Evolutionary conservation across 2,329 filamentous ascomycete genomes (phyloP).

Genomic region (Aspergillus transmontanensis): DNA sequence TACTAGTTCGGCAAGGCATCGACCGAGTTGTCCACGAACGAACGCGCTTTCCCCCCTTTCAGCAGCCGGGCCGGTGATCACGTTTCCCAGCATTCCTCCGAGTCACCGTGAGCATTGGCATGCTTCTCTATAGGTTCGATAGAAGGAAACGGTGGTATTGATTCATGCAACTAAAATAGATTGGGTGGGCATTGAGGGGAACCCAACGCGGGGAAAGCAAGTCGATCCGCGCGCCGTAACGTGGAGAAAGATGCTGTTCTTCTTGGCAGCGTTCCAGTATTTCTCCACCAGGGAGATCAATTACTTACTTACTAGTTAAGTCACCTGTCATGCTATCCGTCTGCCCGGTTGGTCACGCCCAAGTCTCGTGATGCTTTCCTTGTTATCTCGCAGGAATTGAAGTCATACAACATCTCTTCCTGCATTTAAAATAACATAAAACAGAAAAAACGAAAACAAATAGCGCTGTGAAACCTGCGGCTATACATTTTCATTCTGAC

Average conservation of each 20-base stretch:
- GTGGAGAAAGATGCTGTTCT: background rate
- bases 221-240: conserved; percentile 1
- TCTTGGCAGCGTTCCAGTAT: background rate
- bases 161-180: conserved; percentile 2
- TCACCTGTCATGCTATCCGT: background rate
- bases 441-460: background rate
- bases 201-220: conserved; percentile 12
- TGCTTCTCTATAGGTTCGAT: conserved; percentile 1
- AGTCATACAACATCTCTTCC: background rate
- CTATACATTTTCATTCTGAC: background rate
- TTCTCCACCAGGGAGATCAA: conserved; percentile 4
- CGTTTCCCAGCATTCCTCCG: conserved; percentile 2
- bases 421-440: background rate
- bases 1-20: background rate
- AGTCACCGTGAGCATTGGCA: background rate
- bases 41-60: background rate
- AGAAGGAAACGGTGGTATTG: background rate
- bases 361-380: background rate
- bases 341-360: background rate
- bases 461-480: background rate
- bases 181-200: conserved; percentile 15
- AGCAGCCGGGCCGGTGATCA: background rate
- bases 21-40: background rate
- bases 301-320: background rate
- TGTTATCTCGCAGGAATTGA: background rate